These are phyloP conservation scores for Suillus lakei DNA, from an alignment of 768 basidiomycete species.

Conservation along the genomic window DNA sequence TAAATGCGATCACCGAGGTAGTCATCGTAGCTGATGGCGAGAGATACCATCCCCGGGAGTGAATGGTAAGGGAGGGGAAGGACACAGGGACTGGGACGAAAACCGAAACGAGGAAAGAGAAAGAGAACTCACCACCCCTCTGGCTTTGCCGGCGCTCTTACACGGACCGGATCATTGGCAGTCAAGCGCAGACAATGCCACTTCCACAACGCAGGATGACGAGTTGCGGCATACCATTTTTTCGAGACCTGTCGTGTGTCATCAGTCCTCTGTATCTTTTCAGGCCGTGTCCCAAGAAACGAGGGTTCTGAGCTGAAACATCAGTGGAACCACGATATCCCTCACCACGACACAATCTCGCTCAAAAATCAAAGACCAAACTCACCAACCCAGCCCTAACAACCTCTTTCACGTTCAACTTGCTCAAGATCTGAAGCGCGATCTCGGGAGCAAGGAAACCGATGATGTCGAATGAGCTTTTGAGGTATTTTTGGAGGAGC, in stretches of 20 bases:
- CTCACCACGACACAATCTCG: too few species aligned
- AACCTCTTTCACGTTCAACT: constrained; percentile 63
- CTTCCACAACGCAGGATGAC: constrained; percentile 77
- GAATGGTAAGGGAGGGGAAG: too few species aligned
- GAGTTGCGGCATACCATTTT: constrained; percentile 42
- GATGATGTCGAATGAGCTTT: constrained; percentile 82
- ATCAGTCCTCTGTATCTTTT: constrained; percentile 9
- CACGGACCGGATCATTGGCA: constrained; percentile 67
- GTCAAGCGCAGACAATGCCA: constrained; percentile 78
- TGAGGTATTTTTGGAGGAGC: constrained; percentile 82
- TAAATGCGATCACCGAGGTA: neutral
- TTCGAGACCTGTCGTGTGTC: constrained; percentile 41
- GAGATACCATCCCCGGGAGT: neutral
- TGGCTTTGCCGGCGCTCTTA: constrained; percentile 63
- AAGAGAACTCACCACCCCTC: constrained; percentile 68
- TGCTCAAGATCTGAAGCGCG: constrained; percentile 64
- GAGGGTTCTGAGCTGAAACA: neutral
- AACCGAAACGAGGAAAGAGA: constrained; percentile 9
- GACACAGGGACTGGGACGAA: neutral
- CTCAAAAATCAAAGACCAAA: too few species aligned
- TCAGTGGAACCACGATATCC: neutral
- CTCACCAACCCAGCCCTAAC: constrained; percentile 49
- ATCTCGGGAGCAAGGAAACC: constrained; percentile 71
- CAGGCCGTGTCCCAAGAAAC: neutral
- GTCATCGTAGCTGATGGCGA: neutral